phyloP scores from a whole-genome alignment of 306 rosid genomes.

The Alnus glutinosa region DNA sequence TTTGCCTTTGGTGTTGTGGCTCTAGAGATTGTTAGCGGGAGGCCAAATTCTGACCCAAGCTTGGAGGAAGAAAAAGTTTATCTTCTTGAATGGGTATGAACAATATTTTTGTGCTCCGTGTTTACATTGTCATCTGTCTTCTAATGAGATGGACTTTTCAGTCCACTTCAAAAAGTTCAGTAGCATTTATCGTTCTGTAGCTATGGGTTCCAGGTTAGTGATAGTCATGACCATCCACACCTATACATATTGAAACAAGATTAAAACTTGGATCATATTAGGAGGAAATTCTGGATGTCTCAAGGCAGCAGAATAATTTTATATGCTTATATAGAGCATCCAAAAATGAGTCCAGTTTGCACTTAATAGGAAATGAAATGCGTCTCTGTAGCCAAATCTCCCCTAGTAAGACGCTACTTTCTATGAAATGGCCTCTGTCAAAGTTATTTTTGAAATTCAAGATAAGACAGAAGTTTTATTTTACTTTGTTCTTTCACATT shows the following conservation, averaged over 20 bases:
- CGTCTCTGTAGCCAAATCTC: background rate
- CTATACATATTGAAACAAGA: background rate
- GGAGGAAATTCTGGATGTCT: background rate
- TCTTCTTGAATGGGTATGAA: conserved; percentile 79
- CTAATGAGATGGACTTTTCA: background rate
- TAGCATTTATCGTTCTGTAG: background rate
- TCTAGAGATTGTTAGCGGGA: conserved; percentile 69
- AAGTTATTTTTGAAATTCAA: too few species aligned
- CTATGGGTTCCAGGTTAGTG: background rate
- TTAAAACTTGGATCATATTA: background rate
- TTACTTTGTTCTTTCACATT: too few species aligned
- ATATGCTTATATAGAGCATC: background rate
- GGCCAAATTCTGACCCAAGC: conserved; percentile 64
- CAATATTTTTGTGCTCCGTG: conserved; percentile 1
- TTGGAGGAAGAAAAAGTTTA: conserved; percentile 58
- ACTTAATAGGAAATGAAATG: conserved; percentile 7
- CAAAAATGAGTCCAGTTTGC: background rate
- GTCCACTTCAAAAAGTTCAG: background rate
- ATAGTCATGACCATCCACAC: background rate
- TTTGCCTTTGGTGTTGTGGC: conserved; percentile 89
- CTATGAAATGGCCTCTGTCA: too few species aligned
- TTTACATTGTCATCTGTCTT: conserved; percentile 3
- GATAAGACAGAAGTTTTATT: too few species aligned
- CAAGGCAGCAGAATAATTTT: background rate
- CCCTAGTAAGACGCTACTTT: too few species aligned